Evolutionary conservation across 768 basidiomycete species (phyloP), one percentile per base, ranked within the genome.

Genomic region (Xerocomus potaroensis): DNA sequence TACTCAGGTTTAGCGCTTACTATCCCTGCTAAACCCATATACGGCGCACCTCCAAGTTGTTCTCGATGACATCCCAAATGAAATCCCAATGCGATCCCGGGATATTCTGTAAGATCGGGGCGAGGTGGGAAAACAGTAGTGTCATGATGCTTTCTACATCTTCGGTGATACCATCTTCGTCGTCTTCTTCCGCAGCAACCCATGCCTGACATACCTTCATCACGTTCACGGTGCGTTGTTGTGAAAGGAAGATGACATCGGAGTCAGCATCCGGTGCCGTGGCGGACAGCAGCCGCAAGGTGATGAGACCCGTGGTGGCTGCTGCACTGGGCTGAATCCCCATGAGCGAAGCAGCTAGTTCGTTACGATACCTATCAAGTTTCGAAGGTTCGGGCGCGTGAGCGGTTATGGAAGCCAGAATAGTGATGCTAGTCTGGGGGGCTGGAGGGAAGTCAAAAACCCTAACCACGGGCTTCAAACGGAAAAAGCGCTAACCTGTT

Each of bases 51-150:
- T 97, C 94, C 3, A 98, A 72, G 57, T 88, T 90, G 48, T 75
- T 87, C 64, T 95, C 93, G 11, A 95, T 60, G 14, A 97, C 65
- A 60, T 97, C 93, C 62, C 90, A 94, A 5, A 93, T 80, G 27
- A 93, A 78, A 40, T 91, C 87, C 96, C 96, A 99, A 65, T 98
- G 96, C 1, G 77, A 71, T 0, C 95, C 96, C 12, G 81, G 72
- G 2, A 95, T 74, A 59, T 81, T 87, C 66, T 97, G 92, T 49
- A 98, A 67, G 44, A 97, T 85, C 3, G 94, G 93, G 2, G 83
- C 89, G 2, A 97, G 72, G 46, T 85, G 74, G 35, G 75, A 67
- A 60, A 91, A 89, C 3, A 96, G 62, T 50, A 81, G 64, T 7
- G 87, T 81, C 72, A 95, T 81, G 43, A 75, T 78, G 48, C 79